Evolutionary conservation across 345 rosid genomes (phyloP).

Genomic region (Moricandia arvensis): DNA sequence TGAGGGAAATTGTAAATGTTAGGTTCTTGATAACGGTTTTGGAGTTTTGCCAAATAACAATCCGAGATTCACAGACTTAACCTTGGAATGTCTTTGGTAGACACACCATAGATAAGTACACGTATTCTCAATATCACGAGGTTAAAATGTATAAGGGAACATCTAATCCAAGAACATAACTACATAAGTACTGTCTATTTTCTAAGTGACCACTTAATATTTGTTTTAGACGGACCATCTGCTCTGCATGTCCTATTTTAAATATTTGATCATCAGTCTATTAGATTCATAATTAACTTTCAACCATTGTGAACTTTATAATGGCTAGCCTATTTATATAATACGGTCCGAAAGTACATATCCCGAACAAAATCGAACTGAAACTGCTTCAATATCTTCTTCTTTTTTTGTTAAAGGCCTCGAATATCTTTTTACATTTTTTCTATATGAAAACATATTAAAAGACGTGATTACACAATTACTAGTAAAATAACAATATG

Average conservation of each 20-base stretch:
- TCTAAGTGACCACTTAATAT: neutral
- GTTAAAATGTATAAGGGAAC: neutral
- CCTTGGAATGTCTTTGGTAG: too few species aligned
- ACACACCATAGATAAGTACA: too few species aligned
- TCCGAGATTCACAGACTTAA: too few species aligned
- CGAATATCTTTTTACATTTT: neutral
- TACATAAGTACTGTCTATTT: neutral
- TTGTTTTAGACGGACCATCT: neutral
- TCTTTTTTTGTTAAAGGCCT: too few species aligned
- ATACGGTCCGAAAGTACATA: neutral
- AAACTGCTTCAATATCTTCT: neutral
- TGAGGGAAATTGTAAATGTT: too few species aligned
- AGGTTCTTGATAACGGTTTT: too few species aligned
- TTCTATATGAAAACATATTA: neutral
- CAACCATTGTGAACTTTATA: neutral
- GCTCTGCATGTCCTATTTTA: neutral
- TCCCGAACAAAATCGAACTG: neutral
- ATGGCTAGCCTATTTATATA: too few species aligned
- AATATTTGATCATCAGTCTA: neutral
- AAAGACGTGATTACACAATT: neutral
- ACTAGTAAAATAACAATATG: too few species aligned
- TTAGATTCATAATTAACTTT: neutral
- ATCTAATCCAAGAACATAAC: neutral
- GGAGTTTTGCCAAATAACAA: too few species aligned
- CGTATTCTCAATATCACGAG: too few species aligned